Percentiles rank a stretch among this genome's conserved stretches.
Evolutionary conservation across 202 grass and related monocot species (phyloP).

Genomic region (Zoysia matrella): DNA sequence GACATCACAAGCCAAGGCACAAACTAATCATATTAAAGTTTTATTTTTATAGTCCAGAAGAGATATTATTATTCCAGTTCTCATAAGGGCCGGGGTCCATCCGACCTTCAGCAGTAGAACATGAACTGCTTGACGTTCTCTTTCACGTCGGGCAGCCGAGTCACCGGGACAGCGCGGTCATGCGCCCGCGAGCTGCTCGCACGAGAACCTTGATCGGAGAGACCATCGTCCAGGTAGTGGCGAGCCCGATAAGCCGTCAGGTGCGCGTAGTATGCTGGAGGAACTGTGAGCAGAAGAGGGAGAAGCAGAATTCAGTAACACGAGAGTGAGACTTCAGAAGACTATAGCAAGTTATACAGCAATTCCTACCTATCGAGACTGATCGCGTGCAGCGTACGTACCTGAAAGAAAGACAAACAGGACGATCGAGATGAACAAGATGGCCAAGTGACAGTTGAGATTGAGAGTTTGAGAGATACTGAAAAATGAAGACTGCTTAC

Average conservation of each 20-base stretch:
- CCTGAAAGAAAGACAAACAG: no score
- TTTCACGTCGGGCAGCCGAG: conserved; percentile 44
- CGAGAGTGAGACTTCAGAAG: no score
- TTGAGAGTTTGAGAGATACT: background rate
- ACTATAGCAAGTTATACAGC: no score
- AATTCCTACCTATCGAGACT: no score
- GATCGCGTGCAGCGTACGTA: no score
- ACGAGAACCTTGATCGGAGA: conserved; percentile 38
- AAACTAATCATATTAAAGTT: no score
- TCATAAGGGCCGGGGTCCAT: no score
- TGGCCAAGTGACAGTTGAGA: background rate
- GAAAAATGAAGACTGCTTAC: conserved; percentile 32
- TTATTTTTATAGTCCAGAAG: no score
- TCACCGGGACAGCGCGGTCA: background rate
- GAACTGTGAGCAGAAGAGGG: conserved; percentile 43
- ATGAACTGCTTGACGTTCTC: conserved; percentile 62
- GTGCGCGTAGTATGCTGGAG: conserved; percentile 83
- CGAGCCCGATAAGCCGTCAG: conserved; percentile 69
- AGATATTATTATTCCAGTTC: no score
- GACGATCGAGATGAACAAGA: background rate
- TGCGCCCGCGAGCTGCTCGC: background rate
- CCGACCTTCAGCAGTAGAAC: conserved; percentile 61
- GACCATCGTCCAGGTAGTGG: conserved; percentile 60
- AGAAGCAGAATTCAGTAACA: background rate
- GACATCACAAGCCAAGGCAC: no score